Conservation (phyloP, 2,329 filamentous ascomycete genomes). For the Trichoderma hamatum region DNA sequence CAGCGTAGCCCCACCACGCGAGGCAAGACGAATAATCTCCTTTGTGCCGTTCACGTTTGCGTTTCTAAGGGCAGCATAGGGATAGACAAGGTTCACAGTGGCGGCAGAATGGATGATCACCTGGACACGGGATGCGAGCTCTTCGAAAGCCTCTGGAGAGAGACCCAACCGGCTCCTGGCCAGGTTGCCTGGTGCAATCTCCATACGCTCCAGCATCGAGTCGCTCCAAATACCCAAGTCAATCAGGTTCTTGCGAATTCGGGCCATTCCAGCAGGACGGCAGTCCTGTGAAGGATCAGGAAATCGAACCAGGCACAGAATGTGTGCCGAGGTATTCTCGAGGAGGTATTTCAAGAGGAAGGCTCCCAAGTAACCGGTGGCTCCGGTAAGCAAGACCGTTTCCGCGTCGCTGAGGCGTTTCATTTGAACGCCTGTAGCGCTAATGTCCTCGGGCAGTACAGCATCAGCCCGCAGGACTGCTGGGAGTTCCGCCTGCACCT, state of each 20-base stretch:
- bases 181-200: slow-evolving; percentile 74
- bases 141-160: slow-evolving; percentile 64
- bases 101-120: slow-evolving; percentile 79
- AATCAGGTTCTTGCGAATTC: slow-evolving; percentile 75
- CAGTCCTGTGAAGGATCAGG: slow-evolving; percentile 67
- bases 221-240: slow-evolving; percentile 79
- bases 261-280: slow-evolving; percentile 67
- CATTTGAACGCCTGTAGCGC: slow-evolving; percentile 56
- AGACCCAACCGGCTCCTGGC: slow-evolving; percentile 70
- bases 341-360: slow-evolving; percentile 72
- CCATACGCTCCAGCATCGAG: slow-evolving; percentile 74
- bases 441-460: slow-evolving; percentile 69
- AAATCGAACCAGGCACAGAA: slow-evolving; percentile 75
- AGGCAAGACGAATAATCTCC: slow-evolving; percentile 73
- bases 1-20: slow-evolving; percentile 68
- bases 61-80: slow-evolving; percentile 73
- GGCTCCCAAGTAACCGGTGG: slow-evolving; percentile 75
- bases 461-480: slow-evolving; percentile 69
- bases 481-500: slow-evolving; percentile 74
- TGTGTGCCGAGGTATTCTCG: slow-evolving; percentile 67
- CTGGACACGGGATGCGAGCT: slow-evolving; percentile 65
- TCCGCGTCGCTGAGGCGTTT: slow-evolving; percentile 65
- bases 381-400: slow-evolving; percentile 72
- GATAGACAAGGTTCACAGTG: slow-evolving; percentile 79
- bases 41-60: slow-evolving; percentile 80